Base-by-base conservation (phyloP, 805 yeast species). In the Nakazawaea peltata region DNA sequence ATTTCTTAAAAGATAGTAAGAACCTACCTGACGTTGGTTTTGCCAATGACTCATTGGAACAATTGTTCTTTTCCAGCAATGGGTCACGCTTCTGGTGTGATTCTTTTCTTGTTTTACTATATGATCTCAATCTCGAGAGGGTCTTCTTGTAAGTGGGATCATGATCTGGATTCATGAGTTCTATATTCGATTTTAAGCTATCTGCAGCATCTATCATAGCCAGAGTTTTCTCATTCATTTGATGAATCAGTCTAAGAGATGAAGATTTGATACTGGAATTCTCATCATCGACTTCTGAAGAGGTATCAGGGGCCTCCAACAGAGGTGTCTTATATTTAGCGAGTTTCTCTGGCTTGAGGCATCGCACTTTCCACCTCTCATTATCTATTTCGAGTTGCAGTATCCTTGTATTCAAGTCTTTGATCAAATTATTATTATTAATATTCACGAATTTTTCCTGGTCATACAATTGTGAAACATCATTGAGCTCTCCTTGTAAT, bases 401-500 rank as follows among this genome's bases (percentile, higher is more conserved):
- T 3, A 37, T 23, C 25, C 30, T 25, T 7, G 19, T 22, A 6
- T 25, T 29, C 26, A 37, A 29, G 13, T 37, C 34, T 6, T 16
- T 14, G 6, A 33, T 29, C 9, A 19, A 15, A 8, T 21, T 32
- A 3, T n/a, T 14, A 12, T 32, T 28, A 18, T 37, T 32, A 2
- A 30, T 23, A 19, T 28, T 37, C 18, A 8, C 6, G 6, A 32
- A 25, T 19, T 24, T 16, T 16, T 37, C 40, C 23, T 11, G 22
- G 16, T 37, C 28, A 6, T n/a, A 32, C 9, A 18, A 19, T 9
- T 32, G 32, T 8, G 26, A 14, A 1, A 28, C 5, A 7, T 40
- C 32, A 26, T 11, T 21, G 14, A 57, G 45, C 32, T 66, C 72
- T 39, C 58, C 60, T 36, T 66, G 70, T n/a, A 61, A 36, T 12